Evolutionary conservation across 148 eudicot species (phyloP).

Genomic region (Mesembryanthemum crystallinum): DNA sequence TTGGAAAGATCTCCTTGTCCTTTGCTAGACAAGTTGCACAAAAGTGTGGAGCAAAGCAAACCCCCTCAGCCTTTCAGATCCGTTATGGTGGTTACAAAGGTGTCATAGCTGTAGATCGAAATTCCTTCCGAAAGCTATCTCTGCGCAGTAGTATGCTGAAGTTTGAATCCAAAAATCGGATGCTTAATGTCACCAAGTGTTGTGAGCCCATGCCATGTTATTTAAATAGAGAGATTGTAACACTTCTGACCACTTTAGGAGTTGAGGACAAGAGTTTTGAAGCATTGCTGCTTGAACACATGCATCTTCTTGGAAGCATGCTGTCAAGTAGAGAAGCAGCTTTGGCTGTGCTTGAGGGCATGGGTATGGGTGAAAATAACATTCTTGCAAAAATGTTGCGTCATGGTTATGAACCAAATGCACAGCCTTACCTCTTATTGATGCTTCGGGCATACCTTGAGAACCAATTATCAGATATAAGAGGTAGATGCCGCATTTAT

Average conservation of each 20-base stretch:
- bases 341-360: constrained; percentile 62
- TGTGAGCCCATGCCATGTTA: constrained; percentile 80
- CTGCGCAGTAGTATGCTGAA: constrained; percentile 88
- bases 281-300: constrained; percentile 61
- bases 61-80: constrained; percentile 95
- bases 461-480: constrained; percentile 62
- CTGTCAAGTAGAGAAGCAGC: constrained; percentile 58
- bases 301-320: constrained; percentile 60
- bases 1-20: constrained; percentile 80
- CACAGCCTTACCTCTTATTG: constrained; percentile 81
- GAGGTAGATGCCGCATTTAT: constrained; percentile 73
- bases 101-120: constrained; percentile 80
- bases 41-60: constrained; percentile 55
- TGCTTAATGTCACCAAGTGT: constrained; percentile 90
- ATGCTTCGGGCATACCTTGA: constrained; percentile 80
- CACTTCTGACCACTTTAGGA: constrained; percentile 79
- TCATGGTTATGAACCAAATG: constrained; percentile 73
- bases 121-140: constrained; percentile 71
- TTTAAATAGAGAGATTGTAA: constrained; percentile 83
- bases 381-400: constrained; percentile 64
- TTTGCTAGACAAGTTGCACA: constrained; percentile 85
- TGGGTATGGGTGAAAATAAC: constrained; percentile 48
- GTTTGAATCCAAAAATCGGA: constrained; percentile 81
- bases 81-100: constrained; percentile 98
- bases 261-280: constrained; percentile 59